Evolutionary conservation across 2,329 filamentous ascomycete genomes (phyloP), one percentile per base, ranked within the genome.

Genomic region (Clonostachys rhizophaga): DNA sequence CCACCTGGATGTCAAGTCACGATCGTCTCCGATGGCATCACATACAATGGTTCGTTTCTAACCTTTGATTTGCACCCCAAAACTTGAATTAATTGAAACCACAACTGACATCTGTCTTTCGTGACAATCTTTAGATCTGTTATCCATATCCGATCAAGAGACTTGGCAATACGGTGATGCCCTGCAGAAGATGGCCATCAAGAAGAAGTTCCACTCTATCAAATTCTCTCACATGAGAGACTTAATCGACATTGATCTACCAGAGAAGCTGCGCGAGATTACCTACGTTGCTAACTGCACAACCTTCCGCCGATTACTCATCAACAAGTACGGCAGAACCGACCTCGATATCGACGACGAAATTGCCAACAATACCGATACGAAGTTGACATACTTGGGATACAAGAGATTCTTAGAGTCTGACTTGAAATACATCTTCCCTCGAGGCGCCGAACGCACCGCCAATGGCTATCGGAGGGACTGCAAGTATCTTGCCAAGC

Each of bases 1-100:
- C 6, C 40, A 1, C 60, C 61, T 5, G 61, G 61, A 3, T 60
- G 60, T 3, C 41, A 52, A 12, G 48, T 58, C 3, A 68, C 66
- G 16, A 77, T 80, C 36, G 67, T 75, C 10, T 78, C 76, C 0
- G 76, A 79, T 53, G 76, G 76, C 0, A 62, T 79, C 14, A 70
- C 74, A 1, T 80, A 79, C 42, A 79, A 78, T 49, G 76, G 74
- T 75, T 53, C 30, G 61, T 55, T 24, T 5, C 39, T 14, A 30
- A 10, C 9, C 24, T 10, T 20, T 40, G 33, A 43, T n/a, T 10
- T 30, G 24, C 9, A 10, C 6, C 20, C 24, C 20, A 24, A 24
- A 24, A 24, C 24, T 30, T 30, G 24, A 10, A 1, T 30, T 9
- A 30, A 30, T 9, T 30, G 2, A 5, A 30, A 30, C 24, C 24